Base-by-base conservation (phyloP, 768 basidiomycete genomes). In the Mycena floridula region DNA sequence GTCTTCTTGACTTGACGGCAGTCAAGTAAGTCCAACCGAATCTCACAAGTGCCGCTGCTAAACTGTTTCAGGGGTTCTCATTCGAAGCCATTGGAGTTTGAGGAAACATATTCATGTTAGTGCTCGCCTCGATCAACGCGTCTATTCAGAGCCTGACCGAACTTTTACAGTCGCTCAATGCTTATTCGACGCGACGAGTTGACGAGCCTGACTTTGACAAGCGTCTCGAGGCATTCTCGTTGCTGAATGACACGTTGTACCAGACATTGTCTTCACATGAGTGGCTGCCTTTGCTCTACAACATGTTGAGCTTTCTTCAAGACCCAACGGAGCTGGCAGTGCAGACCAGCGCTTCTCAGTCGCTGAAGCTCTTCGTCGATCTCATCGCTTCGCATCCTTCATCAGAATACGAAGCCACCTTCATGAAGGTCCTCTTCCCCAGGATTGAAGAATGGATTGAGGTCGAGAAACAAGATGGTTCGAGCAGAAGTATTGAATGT, bases 171-270 rank as follows among this genome's bases (percentile, higher is more conserved):
- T 72, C 72, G 0, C 70, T 98, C 50, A 98, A 98, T 55, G 82
- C 95, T 0, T 99, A 84, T 58, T 95, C 93, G 1, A 61, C 62
- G 1, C 85, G 81, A 54, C 76, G 92, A 6, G 61, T 92, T 25
- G 91, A 95, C 45, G 93, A 98, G 57, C 89, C 93, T 2, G 91
- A 98, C 60, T 97, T 96, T 51, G 89, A 94, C 45, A 74, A 79
- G 23, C 84, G 96, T 2, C 68, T 98, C 2, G 59, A 63, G 1
- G 92, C 89, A 0, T 96, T 90, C 63, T 68, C 77, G 1, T 59
- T 58, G 11, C 65, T 98, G 40, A 95, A 92, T 60, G 91, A 93
- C 49, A n/a, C n/a, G n/a, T n/a, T n/a, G n/a, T n/a, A n/a, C n/a
- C 50, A 57, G 40, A 61, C 66, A 0, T 57, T 92, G 3, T 69